These are phyloP conservation scores for Suillus variegatus DNA, from an alignment of 768 basidiomycete genomes.

Conservation along the genomic window DNA sequence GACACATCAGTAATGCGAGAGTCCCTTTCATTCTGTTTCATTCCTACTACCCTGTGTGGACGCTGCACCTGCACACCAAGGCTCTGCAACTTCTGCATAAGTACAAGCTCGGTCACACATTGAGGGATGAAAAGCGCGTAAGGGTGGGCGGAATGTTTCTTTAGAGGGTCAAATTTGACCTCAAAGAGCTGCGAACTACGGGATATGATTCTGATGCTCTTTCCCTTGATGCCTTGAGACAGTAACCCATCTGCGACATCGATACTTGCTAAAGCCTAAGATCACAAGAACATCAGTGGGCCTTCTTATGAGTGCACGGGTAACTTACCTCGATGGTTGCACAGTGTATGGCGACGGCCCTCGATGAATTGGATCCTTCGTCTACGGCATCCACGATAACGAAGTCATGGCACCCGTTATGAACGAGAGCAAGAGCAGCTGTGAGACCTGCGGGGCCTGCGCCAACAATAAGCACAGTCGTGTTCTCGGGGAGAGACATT, in stretches of 20 bases:
- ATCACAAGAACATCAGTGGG: slow-evolving; percentile 25
- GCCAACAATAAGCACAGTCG: slow-evolving; percentile 50
- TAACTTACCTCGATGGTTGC: slow-evolving; percentile 45
- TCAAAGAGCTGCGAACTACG: slow-evolving; percentile 29
- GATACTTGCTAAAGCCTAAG: slow-evolving; percentile 43
- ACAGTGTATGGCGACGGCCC: slow-evolving; percentile 45
- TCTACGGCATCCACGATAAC: slow-evolving; percentile 38
- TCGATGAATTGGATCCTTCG: slow-evolving; percentile 35
- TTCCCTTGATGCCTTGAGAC: slow-evolving; percentile 27
- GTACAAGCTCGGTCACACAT: slow-evolving; percentile 29
- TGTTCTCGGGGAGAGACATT: not conserved
- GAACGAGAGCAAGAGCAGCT: slow-evolving; percentile 46
- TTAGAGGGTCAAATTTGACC: slow-evolving; percentile 36
- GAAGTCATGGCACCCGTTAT: slow-evolving; percentile 30
- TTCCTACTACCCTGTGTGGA: slow-evolving; percentile 40
- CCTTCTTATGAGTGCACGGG: not conserved
- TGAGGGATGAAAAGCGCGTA: not conserved
- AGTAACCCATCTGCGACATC: slow-evolving; percentile 38
- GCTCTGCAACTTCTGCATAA: slow-evolving; percentile 35
- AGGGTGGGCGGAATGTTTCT: slow-evolving; percentile 3
- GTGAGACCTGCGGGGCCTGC: slow-evolving; percentile 29
- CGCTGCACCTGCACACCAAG: slow-evolving; percentile 36
- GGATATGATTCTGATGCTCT: slow-evolving; percentile 30
- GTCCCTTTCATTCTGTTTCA: slow-evolving; percentile 33
- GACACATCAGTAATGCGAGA: slow-evolving; percentile 36